A percentile compares a stretch with the other conserved stretches of the same genome.
Conservation (phyloP, 2,329 filamentous ascomycete species). For the Fusarium hainanense region DNA sequence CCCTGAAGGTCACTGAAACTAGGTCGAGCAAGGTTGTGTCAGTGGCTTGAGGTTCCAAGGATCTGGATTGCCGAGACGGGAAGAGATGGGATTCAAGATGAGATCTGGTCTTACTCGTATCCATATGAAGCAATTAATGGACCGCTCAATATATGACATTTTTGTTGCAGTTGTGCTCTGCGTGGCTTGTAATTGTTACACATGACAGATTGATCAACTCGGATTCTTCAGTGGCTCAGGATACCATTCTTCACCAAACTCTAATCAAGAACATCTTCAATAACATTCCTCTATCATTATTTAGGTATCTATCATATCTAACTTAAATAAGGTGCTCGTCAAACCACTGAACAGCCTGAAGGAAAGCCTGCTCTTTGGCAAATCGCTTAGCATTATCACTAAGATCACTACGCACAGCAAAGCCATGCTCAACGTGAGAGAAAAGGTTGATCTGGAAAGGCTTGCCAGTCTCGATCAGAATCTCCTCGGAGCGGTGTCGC, state of each 20-base stretch:
- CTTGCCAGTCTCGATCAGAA: slow-evolving; percentile 63
- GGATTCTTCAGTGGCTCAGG: background rate
- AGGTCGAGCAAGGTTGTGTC: slow-evolving; percentile 16
- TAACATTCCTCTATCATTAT: background rate
- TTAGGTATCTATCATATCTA: too few relatives aligned
- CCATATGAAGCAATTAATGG: background rate
- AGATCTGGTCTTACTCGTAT: slow-evolving; percentile 13
- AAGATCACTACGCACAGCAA: slow-evolving; percentile 74
- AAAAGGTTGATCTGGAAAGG: slow-evolving; percentile 78
- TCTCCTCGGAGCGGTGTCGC: slow-evolving; percentile 67
- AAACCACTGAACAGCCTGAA: slow-evolving; percentile 82
- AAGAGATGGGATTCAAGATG: slow-evolving; percentile 9
- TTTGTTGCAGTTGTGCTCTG: too few relatives aligned
- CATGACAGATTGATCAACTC: background rate
- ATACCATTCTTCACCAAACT: slow-evolving; percentile 15
- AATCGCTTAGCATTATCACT: slow-evolving; percentile 65
- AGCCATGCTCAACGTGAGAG: slow-evolving; percentile 76
- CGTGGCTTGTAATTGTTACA: background rate
- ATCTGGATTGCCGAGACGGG: slow-evolving; percentile 26
- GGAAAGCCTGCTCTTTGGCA: slow-evolving; percentile 82
- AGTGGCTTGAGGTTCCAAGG: slow-evolving; percentile 32
- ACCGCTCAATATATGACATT: background rate
- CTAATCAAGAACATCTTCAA: background rate
- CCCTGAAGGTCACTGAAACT: slow-evolving; percentile 38
- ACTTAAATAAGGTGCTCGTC: slow-evolving; percentile 57